phyloP scores from a whole-genome alignment of 805 yeast genomes.

The Candida montana region DNA sequence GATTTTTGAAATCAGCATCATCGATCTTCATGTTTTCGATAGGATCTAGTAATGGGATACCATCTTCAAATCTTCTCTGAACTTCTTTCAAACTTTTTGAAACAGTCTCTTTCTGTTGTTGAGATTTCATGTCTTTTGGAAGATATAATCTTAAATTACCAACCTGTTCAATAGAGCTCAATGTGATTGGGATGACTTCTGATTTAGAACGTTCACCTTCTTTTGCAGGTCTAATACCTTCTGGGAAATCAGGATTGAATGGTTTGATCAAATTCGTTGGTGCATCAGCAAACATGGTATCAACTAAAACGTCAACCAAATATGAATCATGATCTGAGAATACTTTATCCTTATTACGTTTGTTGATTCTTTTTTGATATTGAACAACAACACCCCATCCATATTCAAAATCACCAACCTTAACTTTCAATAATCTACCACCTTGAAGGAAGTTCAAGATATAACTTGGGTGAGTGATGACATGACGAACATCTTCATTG shows the following conservation, averaged over 20 bases:
- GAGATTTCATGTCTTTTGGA: constrained; percentile 67
- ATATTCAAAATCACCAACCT: constrained; percentile 57
- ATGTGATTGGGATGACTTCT: constrained; percentile 80
- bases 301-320: constrained; percentile 78
- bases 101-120: constrained; percentile 55
- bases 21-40: constrained; percentile 87
- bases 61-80: constrained; percentile 79
- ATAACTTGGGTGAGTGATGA: constrained; percentile 89
- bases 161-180: constrained; percentile 66
- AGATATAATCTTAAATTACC: constrained; percentile 77
- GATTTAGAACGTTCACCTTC: constrained; percentile 66
- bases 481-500: constrained; percentile 69
- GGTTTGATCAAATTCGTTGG: constrained; percentile 80
- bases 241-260: constrained; percentile 72
- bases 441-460: constrained; percentile 78
- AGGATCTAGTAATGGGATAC: constrained; percentile 89
- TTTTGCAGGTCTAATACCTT: constrained; percentile 81
- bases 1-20: constrained; percentile 66
- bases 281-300: constrained; percentile 72
- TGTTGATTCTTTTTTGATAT: constrained; percentile 63
- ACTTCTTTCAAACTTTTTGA: constrained; percentile 75
- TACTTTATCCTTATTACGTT: constrained; percentile 49
- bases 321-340: constrained; percentile 86
- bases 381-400: constrained; percentile 96
- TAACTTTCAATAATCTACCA: constrained; percentile 77